Evolutionary conservation across 2,329 filamentous ascomycete species (phyloP).

Genomic region (Saccharata proteae): DNA sequence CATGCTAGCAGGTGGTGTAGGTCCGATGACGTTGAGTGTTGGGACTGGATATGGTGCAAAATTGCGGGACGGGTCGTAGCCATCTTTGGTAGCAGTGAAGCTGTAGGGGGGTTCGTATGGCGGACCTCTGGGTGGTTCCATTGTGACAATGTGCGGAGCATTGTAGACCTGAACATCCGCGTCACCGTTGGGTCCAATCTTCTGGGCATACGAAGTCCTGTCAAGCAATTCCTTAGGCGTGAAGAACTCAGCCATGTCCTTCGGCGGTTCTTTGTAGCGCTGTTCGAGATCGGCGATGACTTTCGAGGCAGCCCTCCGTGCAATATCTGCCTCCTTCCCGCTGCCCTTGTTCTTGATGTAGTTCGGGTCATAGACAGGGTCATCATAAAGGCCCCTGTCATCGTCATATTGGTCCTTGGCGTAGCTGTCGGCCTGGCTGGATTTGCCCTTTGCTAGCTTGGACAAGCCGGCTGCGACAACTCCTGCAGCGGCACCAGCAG

Average conservation of each 20-base stretch:
- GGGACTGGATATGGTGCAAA: slow-evolving; percentile 31
- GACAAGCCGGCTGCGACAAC: slow-evolving; percentile 13
- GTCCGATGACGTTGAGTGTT: slow-evolving; percentile 43
- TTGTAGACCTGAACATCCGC: slow-evolving; percentile 32
- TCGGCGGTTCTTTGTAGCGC: slow-evolving; percentile 26
- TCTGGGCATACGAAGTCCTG: slow-evolving; percentile 11
- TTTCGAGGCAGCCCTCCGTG: slow-evolving; percentile 22
- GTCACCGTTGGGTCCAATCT: slow-evolving; percentile 27
- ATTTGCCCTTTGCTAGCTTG: background rate
- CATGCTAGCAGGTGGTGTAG: slow-evolving; percentile 43
- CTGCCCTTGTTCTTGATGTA: slow-evolving; percentile 30
- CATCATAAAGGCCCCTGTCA: slow-evolving; percentile 24
- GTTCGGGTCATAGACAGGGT: slow-evolving; percentile 34
- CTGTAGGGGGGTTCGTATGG: slow-evolving; percentile 26
- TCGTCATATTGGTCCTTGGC: slow-evolving; percentile 6
- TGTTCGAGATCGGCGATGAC: slow-evolving; percentile 32
- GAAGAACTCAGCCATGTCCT: slow-evolving; percentile 32
- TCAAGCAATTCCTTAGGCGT: slow-evolving; percentile 31
- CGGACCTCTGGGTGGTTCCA: slow-evolving; percentile 14
- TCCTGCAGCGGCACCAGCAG: slow-evolving; percentile 19
- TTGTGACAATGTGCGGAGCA: slow-evolving; percentile 22
- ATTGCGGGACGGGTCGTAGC: slow-evolving; percentile 15
- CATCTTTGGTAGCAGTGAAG: slow-evolving; percentile 29
- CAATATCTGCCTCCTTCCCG: slow-evolving; percentile 13
- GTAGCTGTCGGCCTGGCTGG: slow-evolving; percentile 1